Percentiles rank a stretch among this genome's conserved stretches.
Conservation (phyloP, 176 grass and related monocot genomes). For the Oropetium thomaeum region DNA sequence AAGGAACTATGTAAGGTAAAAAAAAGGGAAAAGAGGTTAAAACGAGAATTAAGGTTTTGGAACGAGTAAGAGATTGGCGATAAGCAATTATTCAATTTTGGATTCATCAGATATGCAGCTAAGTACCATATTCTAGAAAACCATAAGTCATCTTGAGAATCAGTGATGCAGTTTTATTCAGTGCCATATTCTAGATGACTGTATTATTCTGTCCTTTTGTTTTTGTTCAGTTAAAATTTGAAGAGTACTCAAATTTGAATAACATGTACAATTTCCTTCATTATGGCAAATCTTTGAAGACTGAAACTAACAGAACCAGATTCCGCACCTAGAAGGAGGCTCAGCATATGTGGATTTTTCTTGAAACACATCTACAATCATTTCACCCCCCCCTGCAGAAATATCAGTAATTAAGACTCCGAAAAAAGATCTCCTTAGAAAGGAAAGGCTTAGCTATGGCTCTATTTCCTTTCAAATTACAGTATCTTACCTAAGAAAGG, state of each 20-base stretch:
- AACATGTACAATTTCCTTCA: neutral
- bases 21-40: no score
- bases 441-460: constrained; percentile 11
- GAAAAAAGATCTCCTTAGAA: constrained; percentile 1
- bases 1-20: no score
- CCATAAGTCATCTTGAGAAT: neutral
- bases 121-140: neutral
- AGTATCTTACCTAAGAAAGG: constrained; percentile 84
- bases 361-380: constrained; percentile 82
- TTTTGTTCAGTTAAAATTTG: constrained; percentile 1
- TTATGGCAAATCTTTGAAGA: neutral
- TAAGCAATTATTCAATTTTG: neutral
- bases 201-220: neutral
- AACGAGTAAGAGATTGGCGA: neutral
- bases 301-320: neutral
- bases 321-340: constrained; percentile 82
- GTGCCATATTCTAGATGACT: neutral
- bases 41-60: no score
- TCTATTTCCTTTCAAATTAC: neutral
- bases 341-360: constrained; percentile 92
- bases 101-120: neutral
- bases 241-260: no score
- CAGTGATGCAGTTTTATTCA: neutral
- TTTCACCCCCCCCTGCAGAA: constrained; percentile 83
- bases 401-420: constrained; percentile 18